phyloP scores from a whole-genome alignment of 306 rosid genomes.

The Biancaea sappan region DNA sequence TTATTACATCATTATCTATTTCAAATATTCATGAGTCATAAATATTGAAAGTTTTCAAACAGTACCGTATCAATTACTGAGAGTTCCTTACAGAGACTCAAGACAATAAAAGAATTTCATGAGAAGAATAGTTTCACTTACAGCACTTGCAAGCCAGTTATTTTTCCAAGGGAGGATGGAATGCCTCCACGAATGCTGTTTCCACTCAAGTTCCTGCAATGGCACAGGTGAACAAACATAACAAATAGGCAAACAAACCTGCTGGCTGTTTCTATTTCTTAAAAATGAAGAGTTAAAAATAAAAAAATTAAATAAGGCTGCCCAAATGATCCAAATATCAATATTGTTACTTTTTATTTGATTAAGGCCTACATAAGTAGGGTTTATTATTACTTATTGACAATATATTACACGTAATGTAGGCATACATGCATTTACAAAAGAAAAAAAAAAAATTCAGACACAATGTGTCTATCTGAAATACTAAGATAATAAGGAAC shows the following conservation, averaged over 20 bases:
- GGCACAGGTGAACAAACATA: slow-evolving; percentile 32
- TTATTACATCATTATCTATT: background rate
- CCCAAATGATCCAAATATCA: slow-evolving; percentile 1
- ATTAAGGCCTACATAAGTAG: slow-evolving; percentile 9
- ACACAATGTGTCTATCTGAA: slow-evolving; percentile 18
- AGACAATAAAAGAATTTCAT: slow-evolving; percentile 7
- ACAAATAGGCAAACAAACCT: slow-evolving; percentile 35
- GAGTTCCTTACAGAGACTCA: background rate
- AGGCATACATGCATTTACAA: slow-evolving; percentile 20
- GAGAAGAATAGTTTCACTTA: slow-evolving; percentile 50
- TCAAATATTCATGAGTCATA: background rate
- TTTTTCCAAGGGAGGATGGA: slow-evolving; percentile 77
- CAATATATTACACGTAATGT: background rate
- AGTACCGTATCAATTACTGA: background rate
- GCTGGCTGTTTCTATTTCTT: background rate
- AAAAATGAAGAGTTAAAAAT: slow-evolving; percentile 7
- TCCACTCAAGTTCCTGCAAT: slow-evolving; percentile 90
- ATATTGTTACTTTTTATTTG: slow-evolving; percentile 18
- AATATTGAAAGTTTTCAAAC: background rate
- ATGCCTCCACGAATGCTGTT: slow-evolving; percentile 73
- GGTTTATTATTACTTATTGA: background rate
- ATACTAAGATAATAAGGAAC: slow-evolving; percentile 1
- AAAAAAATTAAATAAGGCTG: background rate
- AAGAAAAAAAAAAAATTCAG: background rate
- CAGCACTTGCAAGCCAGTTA: slow-evolving; percentile 72